Evolutionary conservation across 192 early-diverging fungal species (phyloP).

Genomic region (Podila clonocystis): DNA sequence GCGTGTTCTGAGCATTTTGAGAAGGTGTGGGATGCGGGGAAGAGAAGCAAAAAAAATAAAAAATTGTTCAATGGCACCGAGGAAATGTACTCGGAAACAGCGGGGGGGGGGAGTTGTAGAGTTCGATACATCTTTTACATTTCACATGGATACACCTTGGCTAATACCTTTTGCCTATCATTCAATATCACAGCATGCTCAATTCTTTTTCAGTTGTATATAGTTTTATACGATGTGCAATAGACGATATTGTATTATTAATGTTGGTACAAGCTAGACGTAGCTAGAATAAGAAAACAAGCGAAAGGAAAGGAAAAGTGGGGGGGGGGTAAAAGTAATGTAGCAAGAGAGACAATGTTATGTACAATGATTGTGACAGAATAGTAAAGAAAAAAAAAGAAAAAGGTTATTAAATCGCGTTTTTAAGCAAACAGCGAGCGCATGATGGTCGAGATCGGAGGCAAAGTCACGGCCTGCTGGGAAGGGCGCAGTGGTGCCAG

Average conservation of each 20-base stretch:
- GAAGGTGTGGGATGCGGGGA: too few species aligned
- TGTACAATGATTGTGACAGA: too few species aligned
- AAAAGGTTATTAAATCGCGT: neutral
- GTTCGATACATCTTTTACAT: too few species aligned
- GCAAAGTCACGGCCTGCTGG: conserved; percentile 22
- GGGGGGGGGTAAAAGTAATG: neutral
- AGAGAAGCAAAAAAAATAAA: too few species aligned
- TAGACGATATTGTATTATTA: neutral
- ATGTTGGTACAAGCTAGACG: too few species aligned
- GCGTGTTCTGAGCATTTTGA: too few species aligned
- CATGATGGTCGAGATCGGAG: conserved; percentile 41
- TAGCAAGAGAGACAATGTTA: neutral
- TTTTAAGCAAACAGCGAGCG: conserved; percentile 20
- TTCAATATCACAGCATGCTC: neutral
- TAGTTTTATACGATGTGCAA: neutral
- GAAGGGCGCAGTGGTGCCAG: conserved; percentile 13
- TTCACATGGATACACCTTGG: too few species aligned
- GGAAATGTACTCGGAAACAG: too few species aligned
- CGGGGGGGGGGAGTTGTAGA: too few species aligned
- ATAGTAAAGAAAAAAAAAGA: neutral
- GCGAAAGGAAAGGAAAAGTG: neutral
- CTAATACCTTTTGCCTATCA: too few species aligned
- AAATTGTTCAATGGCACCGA: too few species aligned
- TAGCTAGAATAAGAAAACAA: too few species aligned
- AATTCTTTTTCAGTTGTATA: neutral